Evolutionary conservation across 2,329 filamentous ascomycete genomes (phyloP), one percentile per base, ranked within the genome.

Genomic region (Colletotrichum destructivum): DNA sequence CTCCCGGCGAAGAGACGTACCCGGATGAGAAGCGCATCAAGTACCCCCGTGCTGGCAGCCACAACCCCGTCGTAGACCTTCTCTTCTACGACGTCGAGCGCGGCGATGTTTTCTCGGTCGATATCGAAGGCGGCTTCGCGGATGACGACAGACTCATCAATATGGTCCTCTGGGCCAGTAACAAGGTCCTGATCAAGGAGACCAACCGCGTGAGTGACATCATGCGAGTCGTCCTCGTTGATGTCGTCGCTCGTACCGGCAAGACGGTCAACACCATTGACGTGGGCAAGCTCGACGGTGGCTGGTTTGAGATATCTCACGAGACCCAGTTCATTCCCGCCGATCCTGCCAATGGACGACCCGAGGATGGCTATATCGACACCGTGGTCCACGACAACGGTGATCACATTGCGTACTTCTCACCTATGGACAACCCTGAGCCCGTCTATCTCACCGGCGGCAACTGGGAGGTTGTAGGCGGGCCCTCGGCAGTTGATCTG

Each of bases 301-400:
- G 96, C 44, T 99, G 96, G 96, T 96, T 98, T 77, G 96, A 99
- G 82, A 94, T 98, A 52, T 94, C 94, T 1, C 92, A 98, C 77
- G 90, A 92, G 52, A 98, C 95, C 4, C 91, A 86, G 16, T 98
- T 93, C 78, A 92, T 99, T 69, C 96, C 96, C 2, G 93, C 94
- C 4, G 94, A 98, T 79, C 88, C 93, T 26, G 81, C 84, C 13
- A 94, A 93, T 73, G 94, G 93, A 16, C 91, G 95, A 26, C 86
- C 89, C 2, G 82, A 96, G 6, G 95, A 98, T 81, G 96, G 96
- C 26, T 99, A 99, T 78, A 91, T 99, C 73, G 96, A 99, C 81
- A 95, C 93, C 0, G 86, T 98, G 71, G 93, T 98, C 66, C 87
- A 97, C 78, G 89, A 97, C 23, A 92, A 95, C 66, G 94, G 93